Evolutionary conservation across 768 basidiomycete genomes (phyloP), one percentile per base, ranked within the genome.

Genomic region (Astraeus odoratus): DNA sequence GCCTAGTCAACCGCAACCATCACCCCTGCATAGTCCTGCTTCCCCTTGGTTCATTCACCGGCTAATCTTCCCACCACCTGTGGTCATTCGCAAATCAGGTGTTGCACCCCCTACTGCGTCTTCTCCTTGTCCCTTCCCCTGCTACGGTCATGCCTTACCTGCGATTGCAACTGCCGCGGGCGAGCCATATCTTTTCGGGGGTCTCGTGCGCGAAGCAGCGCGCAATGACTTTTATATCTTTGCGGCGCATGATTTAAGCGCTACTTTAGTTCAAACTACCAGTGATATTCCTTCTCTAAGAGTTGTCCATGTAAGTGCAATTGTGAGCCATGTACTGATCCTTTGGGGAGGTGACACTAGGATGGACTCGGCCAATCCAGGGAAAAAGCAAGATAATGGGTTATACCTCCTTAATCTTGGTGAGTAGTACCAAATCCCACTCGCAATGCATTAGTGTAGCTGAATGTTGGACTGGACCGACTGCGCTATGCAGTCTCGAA

Each of bases 301-400:
- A 51, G 94, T 98, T n/a, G 95, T 95, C 0, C 96, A 99, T 68
- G 91, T 92, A 3, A 86, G 87, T 63, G 95, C 95, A 6, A 80
- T 97, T 41, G 92, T 98, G 46, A 91, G 92, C 63, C 91, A 86
- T 58, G 95, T 97, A 42, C 72, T 99, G 48, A 87, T 98, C 48
- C 84, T 97, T 3, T 99, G 96, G 96, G 96, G 96, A 25, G 96
- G 95, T 20, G 96, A 99, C 60, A 97, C 94, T 4, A 94, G 90
- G 67, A 79, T 82, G 12, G 83, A 84, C 55, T 69, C 71, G 19
- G 69, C 74, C 25, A 77, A 73, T 53, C 72, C 71, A 7, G 68
- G 71, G 8, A 91, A 92, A 48, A 81, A 77, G 53, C 88, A 93
- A 66, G 96, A 98, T 60, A 90, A 97, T 63, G 86, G 81, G 0